These are phyloP conservation scores for Calonectria multiphialidica DNA, from an alignment of 2,329 filamentous ascomycete genomes.

Conservation along the genomic window DNA sequence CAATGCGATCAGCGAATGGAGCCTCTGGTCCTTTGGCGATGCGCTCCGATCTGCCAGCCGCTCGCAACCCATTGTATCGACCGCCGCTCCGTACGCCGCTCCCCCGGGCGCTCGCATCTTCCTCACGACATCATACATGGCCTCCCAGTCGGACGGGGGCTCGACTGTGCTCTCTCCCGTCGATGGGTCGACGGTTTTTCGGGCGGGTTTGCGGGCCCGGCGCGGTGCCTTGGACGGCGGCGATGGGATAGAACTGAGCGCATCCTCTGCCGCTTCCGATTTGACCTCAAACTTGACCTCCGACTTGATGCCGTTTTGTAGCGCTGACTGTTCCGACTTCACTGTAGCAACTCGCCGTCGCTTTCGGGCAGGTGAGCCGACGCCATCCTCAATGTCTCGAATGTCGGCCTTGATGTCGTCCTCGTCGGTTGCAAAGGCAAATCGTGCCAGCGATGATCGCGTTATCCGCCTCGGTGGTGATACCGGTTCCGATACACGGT, in stretches of 20 bases:
- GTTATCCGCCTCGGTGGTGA: constrained; percentile 60
- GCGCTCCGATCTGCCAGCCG: constrained; percentile 70
- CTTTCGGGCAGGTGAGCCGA: constrained; percentile 49
- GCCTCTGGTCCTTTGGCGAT: constrained; percentile 71
- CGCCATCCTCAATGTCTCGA: constrained; percentile 70
- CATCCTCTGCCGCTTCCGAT: constrained; percentile 51
- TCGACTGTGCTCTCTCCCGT: constrained; percentile 55
- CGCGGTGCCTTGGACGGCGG: constrained; percentile 42
- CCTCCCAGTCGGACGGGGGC: constrained; percentile 86
- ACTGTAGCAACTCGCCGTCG: constrained; percentile 42
- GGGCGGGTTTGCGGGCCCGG: constrained; percentile 60
- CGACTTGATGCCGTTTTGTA: constrained; percentile 48
- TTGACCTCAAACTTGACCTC: constrained; percentile 53
- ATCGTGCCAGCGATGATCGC: constrained; percentile 61
- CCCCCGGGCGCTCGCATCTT: constrained; percentile 76
- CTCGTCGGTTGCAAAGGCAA: constrained; percentile 51
- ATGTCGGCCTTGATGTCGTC: constrained; percentile 37
- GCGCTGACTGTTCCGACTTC: constrained; percentile 27
- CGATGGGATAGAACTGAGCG: constrained; percentile 38
- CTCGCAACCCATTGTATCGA: constrained; percentile 98
- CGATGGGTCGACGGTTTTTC: constrained; percentile 54
- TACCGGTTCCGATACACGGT: constrained; percentile 44
- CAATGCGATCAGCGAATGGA: constrained; percentile 87
- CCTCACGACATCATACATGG: constrained; percentile 81
- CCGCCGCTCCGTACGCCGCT: constrained; percentile 78